Percentiles rank a stretch among this genome's conserved stretches.
These are phyloP conservation scores for Thelonectria olida DNA, from an alignment of 2,329 filamentous ascomycete genomes.

Conservation along the genomic window DNA sequence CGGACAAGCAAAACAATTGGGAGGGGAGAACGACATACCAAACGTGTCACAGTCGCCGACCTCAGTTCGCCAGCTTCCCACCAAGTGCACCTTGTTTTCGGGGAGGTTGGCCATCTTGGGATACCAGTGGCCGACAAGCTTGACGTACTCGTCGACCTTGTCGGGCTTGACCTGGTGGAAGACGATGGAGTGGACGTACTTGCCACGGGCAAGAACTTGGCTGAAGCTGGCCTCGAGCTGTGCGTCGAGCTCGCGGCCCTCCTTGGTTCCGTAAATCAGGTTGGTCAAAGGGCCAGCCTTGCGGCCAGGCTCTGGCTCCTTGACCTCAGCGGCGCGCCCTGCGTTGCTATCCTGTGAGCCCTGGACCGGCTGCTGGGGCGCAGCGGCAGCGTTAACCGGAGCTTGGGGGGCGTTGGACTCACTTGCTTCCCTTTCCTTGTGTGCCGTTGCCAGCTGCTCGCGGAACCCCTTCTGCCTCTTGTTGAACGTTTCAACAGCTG, in stretches of 20 bases:
- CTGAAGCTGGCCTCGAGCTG: conserved; percentile 97
- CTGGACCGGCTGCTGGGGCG: conserved; percentile 50
- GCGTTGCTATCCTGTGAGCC: conserved; percentile 47
- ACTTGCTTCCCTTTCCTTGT: conserved; percentile 90
- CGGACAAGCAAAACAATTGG: neutral
- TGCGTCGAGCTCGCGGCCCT: conserved; percentile 91
- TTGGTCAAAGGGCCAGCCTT: conserved; percentile 80
- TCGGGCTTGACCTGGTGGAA: conserved; percentile 96
- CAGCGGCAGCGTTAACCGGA: conserved; percentile 51
- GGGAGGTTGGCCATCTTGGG: conserved; percentile 84
- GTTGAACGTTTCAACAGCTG: conserved; percentile 80
- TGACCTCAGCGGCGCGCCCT: conserved; percentile 62
- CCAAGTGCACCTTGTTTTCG: conserved; percentile 93
- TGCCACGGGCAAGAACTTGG: conserved; percentile 91
- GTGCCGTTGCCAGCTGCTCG: conserved; percentile 78
- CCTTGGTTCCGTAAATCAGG: conserved; percentile 96
- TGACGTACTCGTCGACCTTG: conserved; percentile 92
- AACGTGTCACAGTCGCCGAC: conserved; percentile 98
- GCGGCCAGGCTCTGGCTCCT: conserved; percentile 66
- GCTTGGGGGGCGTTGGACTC: conserved; percentile 56
- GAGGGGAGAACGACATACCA: conserved; percentile 63
- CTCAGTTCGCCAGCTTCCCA: conserved; percentile 98
- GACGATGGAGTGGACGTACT: conserved; percentile 98
- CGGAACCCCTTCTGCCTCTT: conserved; percentile 87
- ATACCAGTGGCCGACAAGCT: conserved; percentile 91